Conservation (phyloP, 1,284 basidiomycete genomes). For the Afroboletus lepidellus region DNA sequence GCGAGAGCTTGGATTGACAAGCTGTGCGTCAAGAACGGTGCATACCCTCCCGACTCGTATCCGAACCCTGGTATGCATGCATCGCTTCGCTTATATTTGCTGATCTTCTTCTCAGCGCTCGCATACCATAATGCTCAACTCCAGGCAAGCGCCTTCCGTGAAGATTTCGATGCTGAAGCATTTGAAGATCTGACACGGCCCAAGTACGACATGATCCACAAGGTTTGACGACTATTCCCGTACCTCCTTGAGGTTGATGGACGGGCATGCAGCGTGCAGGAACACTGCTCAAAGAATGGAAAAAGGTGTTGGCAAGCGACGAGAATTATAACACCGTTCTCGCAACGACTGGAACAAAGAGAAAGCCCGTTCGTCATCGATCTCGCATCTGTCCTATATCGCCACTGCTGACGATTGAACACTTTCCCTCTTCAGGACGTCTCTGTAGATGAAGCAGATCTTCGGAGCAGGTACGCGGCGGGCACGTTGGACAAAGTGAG, state of each 20-base stretch:
- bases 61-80: constrained; percentile 81
- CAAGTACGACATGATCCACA: constrained; percentile 76
- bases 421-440: constrained; percentile 45
- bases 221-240: constrained; percentile 44
- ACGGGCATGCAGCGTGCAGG: constrained; percentile 62
- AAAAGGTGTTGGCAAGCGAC: constrained; percentile 64
- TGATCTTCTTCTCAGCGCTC: constrained; percentile 47
- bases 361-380: constrained; percentile 58
- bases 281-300: constrained; percentile 74
- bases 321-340: constrained; percentile 52
- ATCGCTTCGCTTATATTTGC: not conserved
- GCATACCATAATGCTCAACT: constrained; percentile 88
- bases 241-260: not conserved
- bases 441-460: constrained; percentile 62
- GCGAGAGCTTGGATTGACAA: constrained; percentile 80
- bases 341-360: constrained; percentile 55
- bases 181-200: constrained; percentile 84
- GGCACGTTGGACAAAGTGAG: constrained; percentile 66
- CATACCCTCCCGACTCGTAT: constrained; percentile 86
- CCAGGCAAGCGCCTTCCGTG: constrained; percentile 88
- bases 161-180: constrained; percentile 73
- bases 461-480: constrained; percentile 60
- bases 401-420: not conserved
- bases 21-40: constrained; percentile 72
- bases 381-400: not conserved